These are phyloP conservation scores for Trichoderma sp. DNA, from an alignment of 2,329 filamentous ascomycete species.

Conservation along the genomic window DNA sequence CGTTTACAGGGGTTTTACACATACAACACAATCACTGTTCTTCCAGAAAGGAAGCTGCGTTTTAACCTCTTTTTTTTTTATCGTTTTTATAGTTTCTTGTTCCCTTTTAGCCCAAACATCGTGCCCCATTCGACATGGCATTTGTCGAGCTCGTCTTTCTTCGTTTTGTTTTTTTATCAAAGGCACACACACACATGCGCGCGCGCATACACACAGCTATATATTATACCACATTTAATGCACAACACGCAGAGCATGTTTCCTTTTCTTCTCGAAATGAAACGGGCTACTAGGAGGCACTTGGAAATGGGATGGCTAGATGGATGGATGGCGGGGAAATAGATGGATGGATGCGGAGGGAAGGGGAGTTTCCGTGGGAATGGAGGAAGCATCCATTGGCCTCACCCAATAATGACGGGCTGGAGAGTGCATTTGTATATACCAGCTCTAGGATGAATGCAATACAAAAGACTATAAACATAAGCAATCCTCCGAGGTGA, in stretches of 20 bases:
- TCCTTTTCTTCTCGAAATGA: constrained; percentile 17
- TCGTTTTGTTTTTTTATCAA: background rate
- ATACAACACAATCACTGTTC: constrained; percentile 16
- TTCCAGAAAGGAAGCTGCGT: constrained; percentile 22
- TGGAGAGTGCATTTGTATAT: constrained; percentile 34
- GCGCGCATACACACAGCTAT: background rate
- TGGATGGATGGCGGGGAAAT: constrained; percentile 7
- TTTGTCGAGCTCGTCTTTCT: constrained; percentile 7
- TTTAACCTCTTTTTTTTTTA: background rate
- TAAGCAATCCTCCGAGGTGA: background rate
- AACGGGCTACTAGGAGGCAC: constrained; percentile 17
- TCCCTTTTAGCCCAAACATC: background rate
- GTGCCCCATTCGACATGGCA: constrained; percentile 15
- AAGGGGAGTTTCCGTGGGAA: background rate
- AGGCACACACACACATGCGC: background rate
- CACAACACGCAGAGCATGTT: constrained; percentile 25
- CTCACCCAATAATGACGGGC: constrained; percentile 17
- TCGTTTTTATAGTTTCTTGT: background rate
- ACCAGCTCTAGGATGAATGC: constrained; percentile 33
- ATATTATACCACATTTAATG: constrained; percentile 31
- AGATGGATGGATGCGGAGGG: constrained; percentile 14
- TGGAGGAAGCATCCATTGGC: constrained; percentile 21
- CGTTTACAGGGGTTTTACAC: constrained; percentile 2
- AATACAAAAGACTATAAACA: constrained; percentile 26
- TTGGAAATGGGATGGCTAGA: constrained; percentile 19